Conservation (phyloP, 192 early-diverging fungal genomes). For the Spizellomyces punctatus region DNA sequence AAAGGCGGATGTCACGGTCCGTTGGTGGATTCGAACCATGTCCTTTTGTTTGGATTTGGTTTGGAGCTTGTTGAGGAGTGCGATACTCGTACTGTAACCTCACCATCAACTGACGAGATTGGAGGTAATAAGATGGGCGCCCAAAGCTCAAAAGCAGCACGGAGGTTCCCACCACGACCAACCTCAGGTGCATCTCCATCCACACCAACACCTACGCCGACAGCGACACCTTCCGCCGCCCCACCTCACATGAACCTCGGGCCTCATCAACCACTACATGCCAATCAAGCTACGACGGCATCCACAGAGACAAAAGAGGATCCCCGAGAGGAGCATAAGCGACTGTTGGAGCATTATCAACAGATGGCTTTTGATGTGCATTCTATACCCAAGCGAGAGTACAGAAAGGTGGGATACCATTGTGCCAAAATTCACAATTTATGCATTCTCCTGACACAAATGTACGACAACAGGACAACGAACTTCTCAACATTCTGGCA, state of each 20-base stretch:
- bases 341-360: constrained; percentile 26
- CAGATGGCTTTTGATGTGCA: constrained; percentile 19
- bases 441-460: not conserved
- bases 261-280: not conserved
- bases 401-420: constrained; percentile 13
- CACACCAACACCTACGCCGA: not conserved
- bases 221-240: not conserved
- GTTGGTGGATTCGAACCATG: no score
- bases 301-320: not conserved
- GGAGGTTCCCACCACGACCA: constrained; percentile 25
- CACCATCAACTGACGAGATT: no score
- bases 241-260: not conserved
- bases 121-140: constrained; percentile 1
- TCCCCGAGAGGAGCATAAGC: constrained; percentile 22
- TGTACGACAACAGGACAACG: constrained; percentile 1
- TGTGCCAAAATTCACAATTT: not conserved
- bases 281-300: not conserved
- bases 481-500: not conserved
- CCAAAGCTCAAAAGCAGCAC: constrained; percentile 16
- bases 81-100: no score
- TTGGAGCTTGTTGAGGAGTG: no score
- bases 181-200: not conserved
- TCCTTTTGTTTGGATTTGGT: no score
- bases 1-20: no score
- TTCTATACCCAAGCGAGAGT: constrained; percentile 14